Evolutionary conservation across 257 asterid genomes (phyloP).

Genomic region (Nicotiana noctiflora): DNA sequence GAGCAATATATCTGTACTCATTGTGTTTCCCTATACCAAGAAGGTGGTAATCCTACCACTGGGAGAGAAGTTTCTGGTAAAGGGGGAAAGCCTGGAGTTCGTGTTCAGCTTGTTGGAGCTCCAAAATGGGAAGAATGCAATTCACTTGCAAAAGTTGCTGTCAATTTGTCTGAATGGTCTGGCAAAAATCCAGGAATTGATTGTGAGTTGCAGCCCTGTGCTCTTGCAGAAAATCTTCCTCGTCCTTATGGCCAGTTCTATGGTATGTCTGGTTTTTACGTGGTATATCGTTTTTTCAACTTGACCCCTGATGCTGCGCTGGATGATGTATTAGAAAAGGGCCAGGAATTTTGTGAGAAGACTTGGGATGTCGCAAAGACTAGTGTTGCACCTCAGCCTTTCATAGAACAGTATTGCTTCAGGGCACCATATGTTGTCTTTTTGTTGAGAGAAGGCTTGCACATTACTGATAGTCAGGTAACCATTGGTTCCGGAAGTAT

Average conservation of each 20-base stretch:
- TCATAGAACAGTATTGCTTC: conserved; percentile 93
- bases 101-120: conserved; percentile 58
- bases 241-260: conserved; percentile 81
- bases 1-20: conserved; percentile 59
- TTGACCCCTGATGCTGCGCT: conserved; percentile 31
- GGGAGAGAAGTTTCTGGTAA: conserved; percentile 33
- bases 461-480: conserved; percentile 63
- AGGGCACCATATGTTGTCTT: conserved; percentile 55
- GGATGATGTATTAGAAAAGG: conserved; percentile 32
- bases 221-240: conserved; percentile 60
- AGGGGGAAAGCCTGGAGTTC: conserved; percentile 45
- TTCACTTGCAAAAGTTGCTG: conserved; percentile 64
- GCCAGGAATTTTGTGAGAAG: conserved; percentile 34
- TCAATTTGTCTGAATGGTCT: conserved; percentile 85
- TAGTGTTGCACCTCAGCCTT: conserved; percentile 90
- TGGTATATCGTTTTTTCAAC: conserved; percentile 47
- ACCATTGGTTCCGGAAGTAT: conserved; percentile 85
- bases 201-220: conserved; percentile 85
- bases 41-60: conserved; percentile 42
- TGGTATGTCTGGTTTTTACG: conserved; percentile 92
- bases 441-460: conserved; percentile 90
- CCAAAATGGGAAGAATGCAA: conserved; percentile 93
- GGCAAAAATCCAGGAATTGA: conserved; percentile 48
- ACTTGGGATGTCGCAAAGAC: conserved; percentile 69
- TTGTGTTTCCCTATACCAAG: conserved; percentile 43